Percentiles rank a stretch among this genome's conserved stretches.
These are phyloP conservation scores for Williopsis jadinii DNA, from an alignment of 1,139 yeast genomes.

Conservation along the genomic window DNA sequence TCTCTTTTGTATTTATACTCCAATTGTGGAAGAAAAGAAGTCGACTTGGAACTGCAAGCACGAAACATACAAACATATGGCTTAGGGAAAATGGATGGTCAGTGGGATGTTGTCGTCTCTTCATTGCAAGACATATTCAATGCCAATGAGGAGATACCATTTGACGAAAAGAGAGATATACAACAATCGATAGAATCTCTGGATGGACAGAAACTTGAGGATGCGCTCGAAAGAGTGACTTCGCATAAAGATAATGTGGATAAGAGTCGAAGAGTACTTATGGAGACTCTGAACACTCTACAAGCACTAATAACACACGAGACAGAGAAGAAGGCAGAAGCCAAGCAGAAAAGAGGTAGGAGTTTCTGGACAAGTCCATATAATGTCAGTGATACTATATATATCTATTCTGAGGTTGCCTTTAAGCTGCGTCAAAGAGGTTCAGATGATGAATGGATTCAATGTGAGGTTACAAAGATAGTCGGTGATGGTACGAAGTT, in stretches of 20 bases:
- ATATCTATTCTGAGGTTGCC: constrained; percentile 80
- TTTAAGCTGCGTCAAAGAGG: constrained; percentile 66
- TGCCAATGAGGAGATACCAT: constrained; percentile 46
- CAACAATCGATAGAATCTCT: constrained; percentile 25
- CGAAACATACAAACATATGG: too few relatives aligned
- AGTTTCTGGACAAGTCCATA: constrained; percentile 34
- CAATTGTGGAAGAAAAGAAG: too few relatives aligned
- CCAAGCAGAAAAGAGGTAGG: constrained; percentile 26
- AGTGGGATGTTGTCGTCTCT: constrained; percentile 63
- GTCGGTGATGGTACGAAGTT: constrained; percentile 69
- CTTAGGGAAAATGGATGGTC: constrained; percentile 30
- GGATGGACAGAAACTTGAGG: constrained; percentile 33
- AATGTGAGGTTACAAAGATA: constrained; percentile 80
- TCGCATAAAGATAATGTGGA: constrained; percentile 54
- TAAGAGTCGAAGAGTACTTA: constrained; percentile 42
- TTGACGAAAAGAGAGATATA: constrained; percentile 39
- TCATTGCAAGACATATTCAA: constrained; percentile 64
- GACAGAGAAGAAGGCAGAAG: constrained; percentile 15
- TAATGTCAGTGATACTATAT: constrained; percentile 56
- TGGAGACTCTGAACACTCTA: constrained; percentile 28
- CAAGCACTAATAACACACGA: constrained; percentile 21
- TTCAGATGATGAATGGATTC: constrained; percentile 88
- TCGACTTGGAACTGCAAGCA: too few relatives aligned
- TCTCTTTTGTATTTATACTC: too few relatives aligned
- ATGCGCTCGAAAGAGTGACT: constrained; percentile 34